phyloP scores from a whole-genome alignment of 768 basidiomycete species.

The Piloderma croceum region DNA sequence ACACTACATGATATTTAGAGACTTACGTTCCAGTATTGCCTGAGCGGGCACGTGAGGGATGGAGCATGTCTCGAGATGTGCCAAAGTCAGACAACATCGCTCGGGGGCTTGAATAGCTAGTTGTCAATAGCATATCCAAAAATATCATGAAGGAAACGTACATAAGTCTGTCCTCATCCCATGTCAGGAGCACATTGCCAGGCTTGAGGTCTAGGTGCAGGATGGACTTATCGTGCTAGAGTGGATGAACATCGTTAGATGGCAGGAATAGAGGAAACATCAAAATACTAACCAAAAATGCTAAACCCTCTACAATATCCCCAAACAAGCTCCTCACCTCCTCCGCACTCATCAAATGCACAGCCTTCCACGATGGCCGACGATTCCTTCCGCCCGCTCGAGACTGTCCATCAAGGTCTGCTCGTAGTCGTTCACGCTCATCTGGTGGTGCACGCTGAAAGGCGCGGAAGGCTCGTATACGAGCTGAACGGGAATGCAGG shows the following conservation, averaged over 20 bases:
- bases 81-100: conserved; percentile 97
- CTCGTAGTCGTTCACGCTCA: conserved; percentile 55
- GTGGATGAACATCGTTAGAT: conserved; percentile 3
- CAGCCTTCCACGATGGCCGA: conserved; percentile 52
- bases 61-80: conserved; percentile 86
- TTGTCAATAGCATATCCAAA: conserved; percentile 4
- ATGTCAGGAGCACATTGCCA: conserved; percentile 87
- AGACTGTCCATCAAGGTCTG: conserved; percentile 1
- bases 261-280: conserved; percentile 2
- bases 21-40: conserved; percentile 94
- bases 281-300: conserved; percentile 61
- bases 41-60: conserved; percentile 59
- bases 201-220: conserved; percentile 93
- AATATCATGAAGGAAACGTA: conserved; percentile 27
- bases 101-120: conserved; percentile 53
- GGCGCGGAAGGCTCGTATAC: conserved; percentile 71
- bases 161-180: conserved; percentile 84
- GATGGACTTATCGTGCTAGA: conserved; percentile 76
- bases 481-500: conserved; percentile 54
- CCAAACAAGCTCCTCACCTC: conserved; percentile 77
- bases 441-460: conserved; percentile 60
- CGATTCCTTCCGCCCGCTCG: conserved; percentile 14
- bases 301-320: conserved; percentile 82
- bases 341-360: conserved; percentile 80
- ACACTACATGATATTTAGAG: neutral